Conservation (phyloP, 2,329 filamentous ascomycete species). For the Dothideomycetidae sp. region DNA sequence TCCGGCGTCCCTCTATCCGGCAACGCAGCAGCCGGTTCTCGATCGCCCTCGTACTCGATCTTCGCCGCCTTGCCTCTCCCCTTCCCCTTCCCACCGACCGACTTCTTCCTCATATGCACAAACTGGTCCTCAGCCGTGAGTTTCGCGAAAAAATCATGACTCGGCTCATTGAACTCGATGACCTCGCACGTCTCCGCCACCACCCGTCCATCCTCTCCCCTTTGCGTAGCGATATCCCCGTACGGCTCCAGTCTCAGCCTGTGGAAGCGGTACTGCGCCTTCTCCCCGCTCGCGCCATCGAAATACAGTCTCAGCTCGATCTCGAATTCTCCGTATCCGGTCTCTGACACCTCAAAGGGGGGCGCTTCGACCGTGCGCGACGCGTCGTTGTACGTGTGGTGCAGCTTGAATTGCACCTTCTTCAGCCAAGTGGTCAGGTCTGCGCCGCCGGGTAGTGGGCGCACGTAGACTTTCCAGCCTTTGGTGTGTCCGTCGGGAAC, state of each 20-base stretch:
- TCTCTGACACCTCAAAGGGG: conserved; percentile 76
- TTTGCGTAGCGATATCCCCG: conserved; percentile 45
- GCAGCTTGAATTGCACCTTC: conserved; percentile 94
- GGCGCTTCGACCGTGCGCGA: conserved; percentile 65
- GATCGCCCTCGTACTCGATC: conserved; percentile 42
- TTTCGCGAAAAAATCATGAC: conserved; percentile 77
- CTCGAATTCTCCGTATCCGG: conserved; percentile 96
- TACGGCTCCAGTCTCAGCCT: conserved; percentile 84
- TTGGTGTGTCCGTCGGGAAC: conserved; percentile 87
- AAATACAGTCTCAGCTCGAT: conserved; percentile 94
- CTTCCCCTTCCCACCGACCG: conserved; percentile 41
- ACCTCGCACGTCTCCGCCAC: conserved; percentile 78
- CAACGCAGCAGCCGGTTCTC: conserved; percentile 54
- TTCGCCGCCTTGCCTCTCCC: conserved; percentile 33
- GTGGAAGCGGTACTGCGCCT: conserved; percentile 90
- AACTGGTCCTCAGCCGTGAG: conserved; percentile 59
- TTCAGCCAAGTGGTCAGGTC: conserved; percentile 93
- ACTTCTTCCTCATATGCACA: conserved; percentile 39
- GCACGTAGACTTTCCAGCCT: conserved; percentile 90
- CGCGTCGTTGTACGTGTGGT: conserved; percentile 89
- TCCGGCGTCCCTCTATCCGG: conserved; percentile 50
- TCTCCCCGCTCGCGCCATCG: conserved; percentile 72
- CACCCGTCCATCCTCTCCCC: conserved; percentile 50
- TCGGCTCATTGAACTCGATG: conserved; percentile 93
- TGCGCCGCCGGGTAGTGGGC: conserved; percentile 66